A percentile compares a stretch with the other conserved stretches of the same genome.
These are phyloP conservation scores for Epichloe hybrida DNA, from an alignment of 2,329 filamentous ascomycete genomes.

Conservation along the genomic window DNA sequence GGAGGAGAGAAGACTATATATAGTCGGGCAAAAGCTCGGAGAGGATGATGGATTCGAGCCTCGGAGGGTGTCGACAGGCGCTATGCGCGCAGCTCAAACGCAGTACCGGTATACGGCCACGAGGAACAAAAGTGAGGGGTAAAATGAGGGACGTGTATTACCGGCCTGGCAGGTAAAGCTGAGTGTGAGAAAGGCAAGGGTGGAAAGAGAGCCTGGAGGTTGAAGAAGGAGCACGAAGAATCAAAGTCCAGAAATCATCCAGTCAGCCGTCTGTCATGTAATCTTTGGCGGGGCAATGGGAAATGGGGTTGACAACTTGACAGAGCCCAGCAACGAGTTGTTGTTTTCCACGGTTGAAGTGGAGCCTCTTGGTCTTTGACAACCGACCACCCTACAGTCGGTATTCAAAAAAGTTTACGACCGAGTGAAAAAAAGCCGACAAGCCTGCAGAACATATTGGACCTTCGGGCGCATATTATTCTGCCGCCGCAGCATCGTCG, in stretches of 20 bases:
- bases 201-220: not conserved
- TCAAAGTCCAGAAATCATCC: slow-evolving; percentile 9
- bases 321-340: no score
- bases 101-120: not conserved
- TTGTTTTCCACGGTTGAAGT: no score
- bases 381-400: not conserved
- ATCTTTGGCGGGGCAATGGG: slow-evolving; percentile 20
- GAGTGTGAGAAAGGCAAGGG: not conserved
- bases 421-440: not conserved
- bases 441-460: not conserved
- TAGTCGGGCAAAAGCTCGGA: not conserved
- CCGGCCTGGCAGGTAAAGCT: not conserved
- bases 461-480: not conserved
- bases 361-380: not conserved
- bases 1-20: not conserved
- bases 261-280: not conserved
- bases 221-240: slow-evolving; percentile 5
- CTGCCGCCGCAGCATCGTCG: not conserved
- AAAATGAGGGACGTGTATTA: not conserved
- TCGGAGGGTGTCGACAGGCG: not conserved
- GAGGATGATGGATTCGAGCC: not conserved
- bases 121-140: not conserved
- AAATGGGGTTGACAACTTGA: not conserved
- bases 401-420: not conserved
- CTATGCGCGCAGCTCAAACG: not conserved